Conservation (phyloP, 441 rosid genomes). For the Lepidium campestre region DNA sequence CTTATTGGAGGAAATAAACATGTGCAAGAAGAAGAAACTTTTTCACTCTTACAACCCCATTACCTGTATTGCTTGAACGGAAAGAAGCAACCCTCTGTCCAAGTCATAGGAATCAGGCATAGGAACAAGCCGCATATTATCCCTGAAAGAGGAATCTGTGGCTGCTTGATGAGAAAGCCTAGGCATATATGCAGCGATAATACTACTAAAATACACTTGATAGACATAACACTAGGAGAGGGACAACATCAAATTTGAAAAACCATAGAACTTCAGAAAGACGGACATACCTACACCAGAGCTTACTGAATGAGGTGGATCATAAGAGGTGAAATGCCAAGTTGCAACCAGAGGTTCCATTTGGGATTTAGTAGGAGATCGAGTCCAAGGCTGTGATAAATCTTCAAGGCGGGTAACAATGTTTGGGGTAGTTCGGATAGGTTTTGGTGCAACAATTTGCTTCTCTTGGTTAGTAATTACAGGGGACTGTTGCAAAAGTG, state of each 20-base stretch:
- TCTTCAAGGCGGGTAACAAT: conserved; percentile 78
- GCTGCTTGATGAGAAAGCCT: conserved; percentile 96
- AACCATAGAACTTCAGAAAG: conserved; percentile 14
- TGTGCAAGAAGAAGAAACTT: conserved; percentile 1
- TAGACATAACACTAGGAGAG: conserved; percentile 1
- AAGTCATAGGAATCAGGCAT: conserved; percentile 97
- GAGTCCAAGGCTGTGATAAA: conserved; percentile 97
- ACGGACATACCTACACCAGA: conserved; percentile 59
- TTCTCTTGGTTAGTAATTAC: conserved; percentile 55
- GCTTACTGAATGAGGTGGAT: conserved; percentile 46
- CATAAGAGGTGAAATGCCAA: conserved; percentile 68
- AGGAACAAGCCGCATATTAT: conserved; percentile 77
- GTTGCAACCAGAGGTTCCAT: conserved; percentile 85
- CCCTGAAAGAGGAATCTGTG: conserved; percentile 98
- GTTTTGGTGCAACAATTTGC: conserved; percentile 81
- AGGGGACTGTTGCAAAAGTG: conserved; percentile 54
- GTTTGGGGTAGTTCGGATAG: conserved; percentile 81
- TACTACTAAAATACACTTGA: conserved; percentile 17
- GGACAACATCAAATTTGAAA: neutral
- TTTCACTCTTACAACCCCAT: conserved; percentile 14
- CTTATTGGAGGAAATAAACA: neutral
- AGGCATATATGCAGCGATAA: conserved; percentile 27
- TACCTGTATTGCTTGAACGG: conserved; percentile 99
- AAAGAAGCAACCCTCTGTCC: conserved; percentile 96
- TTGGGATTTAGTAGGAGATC: conserved; percentile 96